A percentile compares a stretch with the other conserved stretches of the same genome.
phyloP scores from a whole-genome alignment of 768 basidiomycete genomes.

The Sarcodon aspratus region DNA sequence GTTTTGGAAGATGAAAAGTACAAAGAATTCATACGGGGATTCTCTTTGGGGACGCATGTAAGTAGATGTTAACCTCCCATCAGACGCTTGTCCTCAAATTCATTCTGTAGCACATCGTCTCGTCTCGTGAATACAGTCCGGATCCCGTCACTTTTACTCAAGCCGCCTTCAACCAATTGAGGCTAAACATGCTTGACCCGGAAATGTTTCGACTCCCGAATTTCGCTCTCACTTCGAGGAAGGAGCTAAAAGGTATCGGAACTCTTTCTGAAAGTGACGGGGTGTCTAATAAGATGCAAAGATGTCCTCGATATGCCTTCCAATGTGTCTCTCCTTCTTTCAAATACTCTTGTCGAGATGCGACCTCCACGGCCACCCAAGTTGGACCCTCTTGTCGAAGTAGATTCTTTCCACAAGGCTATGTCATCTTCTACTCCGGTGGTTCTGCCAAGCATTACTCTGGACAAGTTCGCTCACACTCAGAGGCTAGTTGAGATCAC shows the following conservation, averaged over 20 bases:
- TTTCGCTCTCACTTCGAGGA: slow-evolving; percentile 18
- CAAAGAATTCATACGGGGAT: slow-evolving; percentile 58
- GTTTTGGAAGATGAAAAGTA: slow-evolving; percentile 67
- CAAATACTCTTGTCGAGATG: slow-evolving; percentile 29
- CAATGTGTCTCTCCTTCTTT: slow-evolving; percentile 29
- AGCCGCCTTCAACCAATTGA: slow-evolving; percentile 59
- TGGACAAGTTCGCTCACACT: slow-evolving; percentile 28
- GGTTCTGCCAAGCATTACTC: slow-evolving; percentile 17
- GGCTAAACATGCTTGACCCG: slow-evolving; percentile 59
- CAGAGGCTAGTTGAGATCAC: slow-evolving; percentile 18
- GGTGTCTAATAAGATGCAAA: background rate
- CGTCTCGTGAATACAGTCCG: slow-evolving; percentile 47
- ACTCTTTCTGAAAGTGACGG: too few species aligned
- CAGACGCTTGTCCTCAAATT: background rate
- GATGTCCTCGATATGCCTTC: slow-evolving; percentile 34
- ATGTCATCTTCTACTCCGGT: slow-evolving; percentile 8
- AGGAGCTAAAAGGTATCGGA: too few species aligned
- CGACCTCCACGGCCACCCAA: slow-evolving; percentile 35
- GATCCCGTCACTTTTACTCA: slow-evolving; percentile 69
- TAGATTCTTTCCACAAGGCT: slow-evolving; percentile 21
- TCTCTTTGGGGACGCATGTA: slow-evolving; percentile 52
- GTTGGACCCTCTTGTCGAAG: slow-evolving; percentile 16
- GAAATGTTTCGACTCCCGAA: slow-evolving; percentile 64
- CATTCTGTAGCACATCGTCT: slow-evolving; percentile 54
- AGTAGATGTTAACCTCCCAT: slow-evolving; percentile 12